A percentile compares a stretch with the other conserved stretches of the same genome.
Evolutionary conservation across 1,284 basidiomycete genomes (phyloP).

Genomic region (Apiotrichum sp.): DNA sequence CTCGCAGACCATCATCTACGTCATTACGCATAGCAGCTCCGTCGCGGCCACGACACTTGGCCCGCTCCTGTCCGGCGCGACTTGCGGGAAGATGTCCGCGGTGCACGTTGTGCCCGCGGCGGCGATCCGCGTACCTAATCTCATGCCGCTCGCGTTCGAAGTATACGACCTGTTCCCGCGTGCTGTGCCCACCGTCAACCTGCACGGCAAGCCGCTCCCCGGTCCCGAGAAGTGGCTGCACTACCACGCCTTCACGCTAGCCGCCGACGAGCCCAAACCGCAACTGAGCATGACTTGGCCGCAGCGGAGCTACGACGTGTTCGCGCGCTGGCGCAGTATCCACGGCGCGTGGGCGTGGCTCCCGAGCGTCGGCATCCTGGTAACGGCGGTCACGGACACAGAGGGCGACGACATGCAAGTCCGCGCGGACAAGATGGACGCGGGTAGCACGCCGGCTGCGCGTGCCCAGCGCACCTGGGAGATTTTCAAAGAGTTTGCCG

Average conservation of each 20-base stretch:
- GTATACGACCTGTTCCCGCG: constrained; percentile 30
- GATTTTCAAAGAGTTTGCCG: constrained; percentile 51
- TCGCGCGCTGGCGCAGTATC: constrained; percentile 30
- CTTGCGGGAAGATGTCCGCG: neutral
- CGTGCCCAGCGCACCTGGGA: constrained; percentile 18
- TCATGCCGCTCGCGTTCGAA: constrained; percentile 25
- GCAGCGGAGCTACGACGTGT: constrained; percentile 33
- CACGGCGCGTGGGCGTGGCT: constrained; percentile 27
- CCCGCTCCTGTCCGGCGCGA: neutral
- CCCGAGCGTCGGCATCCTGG: constrained; percentile 8
- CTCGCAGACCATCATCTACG: constrained; percentile 8
- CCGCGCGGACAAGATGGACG: constrained; percentile 5
- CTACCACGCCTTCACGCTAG: constrained; percentile 34
- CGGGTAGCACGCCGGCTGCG: neutral
- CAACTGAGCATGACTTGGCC: constrained; percentile 35
- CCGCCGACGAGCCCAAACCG: constrained; percentile 17
- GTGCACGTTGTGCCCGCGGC: constrained; percentile 7
- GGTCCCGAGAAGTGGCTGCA: constrained; percentile 13
- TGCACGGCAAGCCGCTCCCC: constrained; percentile 18
- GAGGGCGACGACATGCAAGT: constrained; percentile 30
- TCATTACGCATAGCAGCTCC: constrained; percentile 4
- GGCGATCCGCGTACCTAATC: constrained; percentile 6
- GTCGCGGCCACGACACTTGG: neutral
- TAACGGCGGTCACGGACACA: constrained; percentile 25
- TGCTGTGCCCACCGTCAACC: constrained; percentile 17